Percentiles rank a stretch among this genome's conserved stretches.
Conservation (phyloP, 176 grass and related monocot genomes). For the Ampelocalamus luodianensis region DNA sequence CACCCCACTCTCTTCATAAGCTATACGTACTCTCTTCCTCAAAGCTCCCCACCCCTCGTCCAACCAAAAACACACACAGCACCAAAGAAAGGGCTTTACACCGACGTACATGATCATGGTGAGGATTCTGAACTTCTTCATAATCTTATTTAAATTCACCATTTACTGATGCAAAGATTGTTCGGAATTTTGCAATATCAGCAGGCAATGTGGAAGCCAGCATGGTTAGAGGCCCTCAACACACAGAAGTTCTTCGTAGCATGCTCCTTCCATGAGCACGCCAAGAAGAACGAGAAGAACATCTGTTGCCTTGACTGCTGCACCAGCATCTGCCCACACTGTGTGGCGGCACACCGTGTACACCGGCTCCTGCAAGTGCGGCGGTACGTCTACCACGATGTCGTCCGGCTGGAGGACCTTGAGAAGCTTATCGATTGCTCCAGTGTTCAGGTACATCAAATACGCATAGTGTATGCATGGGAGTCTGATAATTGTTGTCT, state of each 20-base stretch:
- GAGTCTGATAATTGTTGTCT: constrained; percentile 29
- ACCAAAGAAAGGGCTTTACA: constrained; percentile 46
- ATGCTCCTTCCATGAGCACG: constrained; percentile 78
- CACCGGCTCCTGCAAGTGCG: constrained; percentile 90
- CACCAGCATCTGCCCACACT: constrained; percentile 96
- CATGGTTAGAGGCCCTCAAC: constrained; percentile 89
- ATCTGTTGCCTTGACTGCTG: constrained; percentile 97
- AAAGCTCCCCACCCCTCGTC: constrained; percentile 37
- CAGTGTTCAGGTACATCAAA: constrained; percentile 83
- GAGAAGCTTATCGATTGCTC: constrained; percentile 92
- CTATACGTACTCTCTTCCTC: constrained; percentile 34
- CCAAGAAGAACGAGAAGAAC: constrained; percentile 97
- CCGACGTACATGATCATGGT: constrained; percentile 72
- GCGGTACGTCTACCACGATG: constrained; percentile 88
- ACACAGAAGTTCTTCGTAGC: constrained; percentile 77
- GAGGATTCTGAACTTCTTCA: constrained; percentile 47
- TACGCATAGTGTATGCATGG: constrained; percentile 31
- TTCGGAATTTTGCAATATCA: constrained; percentile 44
- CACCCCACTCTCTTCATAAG: constrained; percentile 55
- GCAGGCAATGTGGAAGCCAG: constrained; percentile 81
- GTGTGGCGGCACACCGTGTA: constrained; percentile 73
- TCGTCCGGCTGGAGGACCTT: constrained; percentile 89
- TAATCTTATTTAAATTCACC: constrained; percentile 19
- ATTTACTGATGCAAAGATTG: constrained; percentile 35
- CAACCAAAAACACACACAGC: constrained; percentile 23